Evolutionary conservation across 371 early-diverging fungal genomes (phyloP).

Genomic region (Mucor irregularis): DNA sequence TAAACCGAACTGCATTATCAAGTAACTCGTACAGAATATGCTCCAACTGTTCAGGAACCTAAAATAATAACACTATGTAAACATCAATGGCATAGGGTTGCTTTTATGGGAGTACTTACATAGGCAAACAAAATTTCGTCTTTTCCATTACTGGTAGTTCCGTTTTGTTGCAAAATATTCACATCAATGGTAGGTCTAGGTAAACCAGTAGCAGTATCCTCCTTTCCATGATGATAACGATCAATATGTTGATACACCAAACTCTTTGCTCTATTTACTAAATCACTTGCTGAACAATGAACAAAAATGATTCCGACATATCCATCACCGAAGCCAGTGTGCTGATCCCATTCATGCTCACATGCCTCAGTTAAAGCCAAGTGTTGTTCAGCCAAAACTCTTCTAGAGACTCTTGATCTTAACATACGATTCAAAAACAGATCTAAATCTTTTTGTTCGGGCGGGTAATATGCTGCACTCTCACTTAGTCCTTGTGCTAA

Average conservation of each 20-base stretch:
- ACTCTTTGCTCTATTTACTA: slow-evolving; percentile 42
- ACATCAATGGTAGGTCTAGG: slow-evolving; percentile 28
- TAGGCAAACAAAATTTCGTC: slow-evolving; percentile 50
- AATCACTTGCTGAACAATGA: slow-evolving; percentile 54
- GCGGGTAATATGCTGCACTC: slow-evolving; percentile 55
- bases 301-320: slow-evolving; percentile 65
- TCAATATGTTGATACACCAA: slow-evolving; percentile 28
- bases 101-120: slow-evolving; percentile 40
- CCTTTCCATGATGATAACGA: slow-evolving; percentile 4
- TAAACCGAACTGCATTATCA: slow-evolving; percentile 81
- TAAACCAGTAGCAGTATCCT: not conserved
- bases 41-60: slow-evolving; percentile 88
- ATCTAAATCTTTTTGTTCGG: slow-evolving; percentile 53
- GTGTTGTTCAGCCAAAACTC: slow-evolving; percentile 94
- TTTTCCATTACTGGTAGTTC: slow-evolving; percentile 2
- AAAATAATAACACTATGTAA: not conserved
- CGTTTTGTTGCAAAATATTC: slow-evolving; percentile 17
- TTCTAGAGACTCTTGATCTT: slow-evolving; percentile 86
- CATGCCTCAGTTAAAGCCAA: slow-evolving; percentile 75
- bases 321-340: slow-evolving; percentile 40
- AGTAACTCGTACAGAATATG: slow-evolving; percentile 93
- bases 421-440: slow-evolving; percentile 89
- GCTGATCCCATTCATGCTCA: slow-evolving; percentile 39
- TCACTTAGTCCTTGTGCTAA: slow-evolving; percentile 86
- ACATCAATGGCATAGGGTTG: not conserved